Evolutionary conservation across 768 basidiomycete genomes (phyloP), one percentile per base, ranked within the genome.

Genomic region (Rhodotorula taiwanensis): DNA sequence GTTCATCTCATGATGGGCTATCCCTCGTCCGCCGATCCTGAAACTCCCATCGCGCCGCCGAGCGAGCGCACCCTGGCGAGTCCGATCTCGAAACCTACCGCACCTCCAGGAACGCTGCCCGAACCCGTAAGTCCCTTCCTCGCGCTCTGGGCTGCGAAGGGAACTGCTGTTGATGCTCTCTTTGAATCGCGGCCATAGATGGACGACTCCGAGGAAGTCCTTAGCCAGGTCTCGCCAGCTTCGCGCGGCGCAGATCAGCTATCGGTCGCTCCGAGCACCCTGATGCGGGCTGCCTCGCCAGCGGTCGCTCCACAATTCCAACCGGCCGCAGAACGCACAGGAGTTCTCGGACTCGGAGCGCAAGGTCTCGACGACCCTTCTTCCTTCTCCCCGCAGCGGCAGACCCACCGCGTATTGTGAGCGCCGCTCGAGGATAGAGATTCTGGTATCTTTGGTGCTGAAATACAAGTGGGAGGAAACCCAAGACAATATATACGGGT

Each of bases 301-400:
- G 44, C 33, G 44, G n/a, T 56, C 30, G 27, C 15, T n/a, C 55
- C 4, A 27, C 30, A n/a, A 6, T 14, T 53, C 44, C 28, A 43
- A 5, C 59, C 52, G 5, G 36, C 41, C 6, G 31, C 25, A 9
- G 57, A 58, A 41, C 36, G 57, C 3, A 41, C 50, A 21, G 48
- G 27, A 27, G 50, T 31, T 30, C 28, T 50, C 8, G 41, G 43
- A 4, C 34, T 27, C 20, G n/a, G n/a, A n/a, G n/a, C n/a, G n/a
- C 52, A 53, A 14, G 59, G 59, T 2, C 59, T 60, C 52, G 59
- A 60, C 30, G 59, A 60, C 52, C 59, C 59, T 6, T 36, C 33
- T 6, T 28, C 44, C 14, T 60, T 60, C 59, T 50, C 59, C 21
- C 48, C 57, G 8, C 15, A 10, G 9, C 50, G 50, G 13, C 21